phyloP scores from a whole-genome alignment of 2,329 filamentous ascomycete genomes.

The Beauveria sp. region DNA sequence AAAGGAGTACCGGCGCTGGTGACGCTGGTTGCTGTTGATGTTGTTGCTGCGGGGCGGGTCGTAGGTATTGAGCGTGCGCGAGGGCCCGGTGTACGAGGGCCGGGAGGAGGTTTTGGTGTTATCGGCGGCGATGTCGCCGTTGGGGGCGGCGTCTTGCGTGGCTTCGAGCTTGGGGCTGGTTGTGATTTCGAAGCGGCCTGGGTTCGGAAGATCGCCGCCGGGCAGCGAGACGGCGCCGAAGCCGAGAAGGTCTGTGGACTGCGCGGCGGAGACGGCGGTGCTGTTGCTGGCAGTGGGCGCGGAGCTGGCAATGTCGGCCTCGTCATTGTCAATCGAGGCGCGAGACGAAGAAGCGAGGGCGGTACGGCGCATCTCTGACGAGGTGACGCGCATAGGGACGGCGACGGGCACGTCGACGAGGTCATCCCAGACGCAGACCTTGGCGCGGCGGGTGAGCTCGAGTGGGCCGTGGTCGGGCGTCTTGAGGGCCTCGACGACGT shows the following conservation, averaged over 20 bases:
- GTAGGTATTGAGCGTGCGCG: slow-evolving; percentile 35
- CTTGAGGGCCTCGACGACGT: slow-evolving; percentile 96
- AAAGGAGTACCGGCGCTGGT: slow-evolving; percentile 48
- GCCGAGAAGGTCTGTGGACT: slow-evolving; percentile 62
- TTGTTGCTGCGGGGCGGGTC: slow-evolving; percentile 30
- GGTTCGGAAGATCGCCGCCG: slow-evolving; percentile 59
- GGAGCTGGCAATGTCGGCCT: slow-evolving; percentile 73
- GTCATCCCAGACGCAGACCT: slow-evolving; percentile 97
- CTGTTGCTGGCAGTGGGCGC: slow-evolving; percentile 22
- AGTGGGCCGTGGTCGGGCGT: slow-evolving; percentile 85
- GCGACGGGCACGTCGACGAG: slow-evolving; percentile 92
- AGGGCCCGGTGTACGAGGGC: slow-evolving; percentile 30
- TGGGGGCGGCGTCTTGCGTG: slow-evolving; percentile 15
- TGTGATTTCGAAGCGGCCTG: slow-evolving; percentile 64
- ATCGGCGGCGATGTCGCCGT: not conserved
- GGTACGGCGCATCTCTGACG: slow-evolving; percentile 69
- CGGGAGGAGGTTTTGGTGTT: not conserved
- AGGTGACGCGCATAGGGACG: slow-evolving; percentile 78
- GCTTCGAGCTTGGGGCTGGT: slow-evolving; percentile 35
- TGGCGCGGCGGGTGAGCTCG: slow-evolving; percentile 80
- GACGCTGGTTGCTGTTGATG: slow-evolving; percentile 24
- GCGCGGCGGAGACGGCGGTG: slow-evolving; percentile 5
- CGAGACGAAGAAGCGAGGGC: slow-evolving; percentile 35
- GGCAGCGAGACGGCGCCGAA: slow-evolving; percentile 46
- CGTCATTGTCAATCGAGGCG: slow-evolving; percentile 64